Evolutionary conservation across 805 yeast genomes (phyloP), one percentile per base, ranked within the genome.

Genomic region (Candida nemodendra): DNA sequence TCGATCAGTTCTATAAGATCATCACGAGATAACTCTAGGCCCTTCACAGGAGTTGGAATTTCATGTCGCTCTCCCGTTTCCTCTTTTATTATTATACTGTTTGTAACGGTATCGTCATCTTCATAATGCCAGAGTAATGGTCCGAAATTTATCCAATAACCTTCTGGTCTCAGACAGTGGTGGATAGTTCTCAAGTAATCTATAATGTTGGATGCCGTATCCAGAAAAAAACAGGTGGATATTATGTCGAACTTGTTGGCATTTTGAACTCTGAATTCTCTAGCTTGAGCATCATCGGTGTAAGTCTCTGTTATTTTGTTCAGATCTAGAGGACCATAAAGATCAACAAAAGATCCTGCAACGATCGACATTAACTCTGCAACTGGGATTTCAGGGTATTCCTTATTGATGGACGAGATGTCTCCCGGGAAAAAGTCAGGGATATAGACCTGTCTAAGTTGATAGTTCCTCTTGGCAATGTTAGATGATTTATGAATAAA

Each of bases 91-190:
- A 42, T 35, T 4, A 50, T 48, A 1, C 49, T 45, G 6, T 56
- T 46, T 4, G 48, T 50, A 8, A 59, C 51, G 12, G 60, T 61
- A 13, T 57, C 64, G 23, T 70, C 74, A 39, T 72, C 74, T 48
- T 81, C 89, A 52, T 71, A 79, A 57, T 84, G 91, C 89, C 89
- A 81, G 35, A 79, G 59, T 30, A 81, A 59, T 0, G 87, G 88
- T 0, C 89, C 89, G 52, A 78, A 74, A 50, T 81, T 80, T 18
- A 79, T 60, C 86, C 86, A 81, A 13, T 59, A 38, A 0, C 83
- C 86, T 16, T 58, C 62, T 0, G 56, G 52, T 23, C 65, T 63
- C 40, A 80, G 48, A 17, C 74, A 65, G 47, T 74, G 66, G 26
- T 61, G 56, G 2, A 81, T 67, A 0, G 81, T 61, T 34, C 64